Evolutionary conservation across 495 filamentous ascomycete species (phyloP).

Genomic region (Pseudevernia furfuracea): DNA sequence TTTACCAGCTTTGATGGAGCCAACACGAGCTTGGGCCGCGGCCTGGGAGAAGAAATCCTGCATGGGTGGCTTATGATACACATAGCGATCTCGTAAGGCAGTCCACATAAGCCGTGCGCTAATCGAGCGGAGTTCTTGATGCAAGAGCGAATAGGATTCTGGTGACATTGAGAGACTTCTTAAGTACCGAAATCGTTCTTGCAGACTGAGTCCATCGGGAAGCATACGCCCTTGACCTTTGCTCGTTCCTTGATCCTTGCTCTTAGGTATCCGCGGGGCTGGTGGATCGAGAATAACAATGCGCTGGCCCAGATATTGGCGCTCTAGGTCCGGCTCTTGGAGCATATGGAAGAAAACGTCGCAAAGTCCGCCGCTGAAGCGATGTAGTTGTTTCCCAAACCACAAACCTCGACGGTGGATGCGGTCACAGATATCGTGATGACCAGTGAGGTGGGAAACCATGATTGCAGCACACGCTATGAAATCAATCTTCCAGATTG

Average conservation of each 20-base stretch:
- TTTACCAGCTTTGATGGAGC: background rate
- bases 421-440: conserved; percentile 17
- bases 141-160: background rate
- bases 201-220: background rate
- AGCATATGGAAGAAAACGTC: conserved; percentile 3
- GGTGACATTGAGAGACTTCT: conserved; percentile 5
- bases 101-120: conserved; percentile 8
- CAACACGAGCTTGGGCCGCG: background rate
- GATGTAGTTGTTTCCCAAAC: conserved; percentile 1
- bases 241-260: background rate
- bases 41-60: conserved; percentile 7
- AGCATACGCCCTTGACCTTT: background rate
- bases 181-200: background rate
- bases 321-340: conserved; percentile 11
- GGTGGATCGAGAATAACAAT: background rate
- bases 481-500: conserved; percentile 5
- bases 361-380: background rate
- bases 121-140: conserved; percentile 11
- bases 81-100: conserved; percentile 2
- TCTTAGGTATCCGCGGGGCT: background rate
- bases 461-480: conserved; percentile 8
- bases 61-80: conserved; percentile 6
- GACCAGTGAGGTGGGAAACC: conserved; percentile 7
- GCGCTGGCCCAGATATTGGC: conserved; percentile 1
- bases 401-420: conserved; percentile 7